phyloP scores from a whole-genome alignment of 208 protist species.

The Leishmania aethiopica region DNA sequence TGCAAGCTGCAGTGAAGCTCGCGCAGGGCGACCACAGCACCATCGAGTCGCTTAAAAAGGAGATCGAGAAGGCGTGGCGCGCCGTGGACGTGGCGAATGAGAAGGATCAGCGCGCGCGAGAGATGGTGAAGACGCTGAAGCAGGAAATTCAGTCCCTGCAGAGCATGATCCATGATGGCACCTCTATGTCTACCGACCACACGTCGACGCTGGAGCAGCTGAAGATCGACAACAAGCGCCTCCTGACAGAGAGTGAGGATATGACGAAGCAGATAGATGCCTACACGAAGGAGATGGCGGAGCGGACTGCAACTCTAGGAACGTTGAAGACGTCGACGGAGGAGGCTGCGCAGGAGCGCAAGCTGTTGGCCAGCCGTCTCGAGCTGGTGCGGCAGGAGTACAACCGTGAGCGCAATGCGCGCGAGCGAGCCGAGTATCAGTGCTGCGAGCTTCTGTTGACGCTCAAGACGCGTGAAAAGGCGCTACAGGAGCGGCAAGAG shows the following conservation, averaged over 20 bases:
- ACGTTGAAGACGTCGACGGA: constrained; percentile 55
- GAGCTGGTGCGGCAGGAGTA: constrained; percentile 71
- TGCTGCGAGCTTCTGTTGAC: constrained; percentile 79
- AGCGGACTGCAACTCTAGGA: constrained; percentile 50
- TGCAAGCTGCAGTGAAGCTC: constrained; percentile 96
- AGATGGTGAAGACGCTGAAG: constrained; percentile 96
- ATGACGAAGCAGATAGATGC: constrained; percentile 91
- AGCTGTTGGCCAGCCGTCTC: constrained; percentile 59
- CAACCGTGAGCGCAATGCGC: constrained; percentile 86
- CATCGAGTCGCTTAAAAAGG: constrained; percentile 96
- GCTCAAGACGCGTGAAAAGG: constrained; percentile 67
- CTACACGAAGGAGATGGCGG: constrained; percentile 62
- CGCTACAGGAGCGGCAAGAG: constrained; percentile 54
- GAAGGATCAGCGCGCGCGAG: constrained; percentile 96
- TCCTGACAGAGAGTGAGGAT: constrained; percentile 92
- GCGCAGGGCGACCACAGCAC: constrained; percentile 97
- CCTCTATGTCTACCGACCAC: constrained; percentile 89
- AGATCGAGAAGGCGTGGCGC: constrained; percentile 98
- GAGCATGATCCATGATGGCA: constrained; percentile 93
- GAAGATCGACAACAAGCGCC: constrained; percentile 94
- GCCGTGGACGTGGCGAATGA: constrained; percentile 97
- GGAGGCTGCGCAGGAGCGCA: constrained; percentile 56
- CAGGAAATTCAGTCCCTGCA: constrained; percentile 94
- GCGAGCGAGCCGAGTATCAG: constrained; percentile 93
- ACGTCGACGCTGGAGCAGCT: constrained; percentile 95